A percentile compares a stretch with the other conserved stretches of the same genome.
Conservation (phyloP, 306 rosid genomes). For the Medicago ruthenica region DNA sequence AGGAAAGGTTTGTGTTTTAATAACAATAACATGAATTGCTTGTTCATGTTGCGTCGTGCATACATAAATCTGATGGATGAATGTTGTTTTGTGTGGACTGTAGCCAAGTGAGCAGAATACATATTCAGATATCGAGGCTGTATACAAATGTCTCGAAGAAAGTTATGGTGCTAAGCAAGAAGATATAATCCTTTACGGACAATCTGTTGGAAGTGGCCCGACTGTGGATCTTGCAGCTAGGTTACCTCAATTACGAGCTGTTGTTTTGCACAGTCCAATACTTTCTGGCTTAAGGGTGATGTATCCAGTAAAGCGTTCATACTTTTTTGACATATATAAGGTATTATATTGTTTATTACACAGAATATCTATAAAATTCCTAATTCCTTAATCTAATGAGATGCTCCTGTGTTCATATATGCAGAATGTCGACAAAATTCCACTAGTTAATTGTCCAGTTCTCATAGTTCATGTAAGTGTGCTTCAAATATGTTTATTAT, state of each 20-base stretch:
- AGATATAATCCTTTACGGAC: slow-evolving; percentile 87
- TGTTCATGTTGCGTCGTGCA: slow-evolving; percentile 12
- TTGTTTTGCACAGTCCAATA: slow-evolving; percentile 92
- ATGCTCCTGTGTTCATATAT: slow-evolving; percentile 31
- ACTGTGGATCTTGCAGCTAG: slow-evolving; percentile 89
- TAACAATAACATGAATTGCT: slow-evolving; percentile 29
- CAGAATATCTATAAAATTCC: slow-evolving; percentile 91
- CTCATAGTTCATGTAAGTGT: slow-evolving; percentile 91
- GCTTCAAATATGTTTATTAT: slow-evolving; percentile 33
- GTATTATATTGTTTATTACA: slow-evolving; percentile 44
- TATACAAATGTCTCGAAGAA: slow-evolving; percentile 89
- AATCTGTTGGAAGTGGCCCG: slow-evolving; percentile 98
- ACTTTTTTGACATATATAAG: slow-evolving; percentile 97
- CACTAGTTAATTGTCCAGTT: slow-evolving; percentile 82
- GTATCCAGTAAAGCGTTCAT: slow-evolving; percentile 92
- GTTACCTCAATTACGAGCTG: slow-evolving; percentile 84
- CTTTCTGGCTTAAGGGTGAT: slow-evolving; percentile 94
- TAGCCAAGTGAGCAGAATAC: slow-evolving; percentile 98
- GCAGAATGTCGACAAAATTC: slow-evolving; percentile 95
- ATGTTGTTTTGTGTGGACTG: slow-evolving; percentile 46
- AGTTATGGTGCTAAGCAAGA: slow-evolving; percentile 87
- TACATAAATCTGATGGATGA: slow-evolving; percentile 31
- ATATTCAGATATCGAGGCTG: slow-evolving; percentile 94
- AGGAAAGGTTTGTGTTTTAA: slow-evolving; percentile 78
- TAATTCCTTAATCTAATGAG: slow-evolving; percentile 18